Base-by-base conservation (phyloP, 305 asterid species). In the Ilex paraguariensis region DNA sequence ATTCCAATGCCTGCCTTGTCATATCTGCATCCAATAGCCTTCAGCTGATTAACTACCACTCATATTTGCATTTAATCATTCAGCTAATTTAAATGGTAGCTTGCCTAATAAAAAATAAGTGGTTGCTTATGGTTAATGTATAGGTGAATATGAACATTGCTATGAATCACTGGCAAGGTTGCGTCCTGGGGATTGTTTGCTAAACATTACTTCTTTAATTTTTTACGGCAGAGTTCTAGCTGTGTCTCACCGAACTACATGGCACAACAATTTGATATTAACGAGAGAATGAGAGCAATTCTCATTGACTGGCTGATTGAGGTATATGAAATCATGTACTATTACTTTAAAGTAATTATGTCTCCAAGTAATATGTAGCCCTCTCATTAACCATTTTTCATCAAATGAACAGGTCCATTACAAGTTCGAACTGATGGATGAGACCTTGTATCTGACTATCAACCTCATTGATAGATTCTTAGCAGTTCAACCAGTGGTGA, bases 241-340 rank as follows among this genome's bases (percentile, higher is more conserved):
- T 72, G 77, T 44, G 85, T 79, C 62, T 60, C 85, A 3, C 71
- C 83, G 4, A 56, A 65, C 56, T 83, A 83, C 57, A 83, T 83
- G 87, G 58, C 46, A 13, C 61, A 62, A 2, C 90, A 83, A 63
- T 52, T 39, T 31, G 90, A 83, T 68, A 72, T 83, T 6, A 83
- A 83, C 13, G 84, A 78, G 12, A 70, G 81, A 58, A 83, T 83
- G 90, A 75, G 90, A 66, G 82, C 67, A 3, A 81, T 83, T 67
- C 87, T 83, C 10, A 70, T 83, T 7, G 90, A 83, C 62, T 83
- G 90, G 90, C 74, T 83, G 59, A 70, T 77, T n/a, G 91, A 82
- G 86, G 83, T 84, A 60, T 32, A 15, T 7, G 6, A 12, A 21
- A 21, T 21, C 28, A 21, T 21, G 28, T 21, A 21, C 21, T 36